Evolutionary conservation across 2,329 filamentous ascomycete species (phyloP), one percentile per base, ranked within the genome.

Genomic region (Annulohypoxylon truncatum): DNA sequence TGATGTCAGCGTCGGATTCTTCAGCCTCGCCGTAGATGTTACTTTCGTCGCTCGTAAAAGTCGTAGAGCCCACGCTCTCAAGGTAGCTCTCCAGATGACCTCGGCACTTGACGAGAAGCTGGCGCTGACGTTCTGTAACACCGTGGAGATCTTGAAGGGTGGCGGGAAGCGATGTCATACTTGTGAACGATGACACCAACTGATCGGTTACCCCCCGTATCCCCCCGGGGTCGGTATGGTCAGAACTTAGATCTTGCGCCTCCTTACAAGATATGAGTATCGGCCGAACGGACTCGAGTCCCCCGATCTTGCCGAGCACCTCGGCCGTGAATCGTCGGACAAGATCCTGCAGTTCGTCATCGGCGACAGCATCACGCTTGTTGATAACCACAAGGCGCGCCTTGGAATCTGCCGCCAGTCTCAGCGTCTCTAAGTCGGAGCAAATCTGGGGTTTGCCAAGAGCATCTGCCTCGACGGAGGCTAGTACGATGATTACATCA

Each of bases 91-190:
- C 85, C 0, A 99, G 85, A 76, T 94, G 88, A 33, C 77, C 77
- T 10, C 90, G 83, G 77, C 95, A 97, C 75, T 89, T 85, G 52
- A 88, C 85, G 48, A 99, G 85, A 55, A 97, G 89, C 77, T 93
- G 87, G 54, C 92, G 87, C 82, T 99, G 96, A 63, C 96, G 90
- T 79, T 95, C 93, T 15, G 93, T 97, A 35, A 97, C 94, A 60
- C 94, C 94, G 2, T 97, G 86, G 3, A 96, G 90, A 74, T 97
- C 92, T 79, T 94, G 88, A 82, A 92, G 89, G 68, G 92, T 88
- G 2, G 85, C 85, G 9, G 89, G 86, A 75, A 95, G 83, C 31
- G 84, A 81, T 1, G 93, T 96, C 85, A 97, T 90, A 53, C 79
- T 77, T 50, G 82, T 81, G 77, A 98, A 97, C 2, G 87, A 85